Conservation (phyloP, 148 eudicot genomes). For the Nepenthes mirabilis region DNA sequence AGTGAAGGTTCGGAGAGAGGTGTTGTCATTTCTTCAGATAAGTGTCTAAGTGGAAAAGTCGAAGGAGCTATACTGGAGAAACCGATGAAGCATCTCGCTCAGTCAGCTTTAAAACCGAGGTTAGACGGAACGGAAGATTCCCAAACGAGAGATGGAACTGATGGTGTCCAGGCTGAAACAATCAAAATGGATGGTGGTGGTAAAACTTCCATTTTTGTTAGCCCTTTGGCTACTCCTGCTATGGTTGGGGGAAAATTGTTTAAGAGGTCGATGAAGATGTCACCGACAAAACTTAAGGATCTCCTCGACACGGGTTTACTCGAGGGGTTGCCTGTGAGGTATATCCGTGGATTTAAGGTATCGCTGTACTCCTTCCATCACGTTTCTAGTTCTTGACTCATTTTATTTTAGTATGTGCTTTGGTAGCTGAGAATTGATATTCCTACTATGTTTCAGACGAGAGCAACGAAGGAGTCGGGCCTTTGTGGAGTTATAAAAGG, state of each 20-base stretch:
- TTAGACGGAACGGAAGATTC: constrained; percentile 1
- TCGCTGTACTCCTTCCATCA: not conserved
- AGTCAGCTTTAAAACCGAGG: constrained; percentile 11
- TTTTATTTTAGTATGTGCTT: not conserved
- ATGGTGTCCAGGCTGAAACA: not conserved
- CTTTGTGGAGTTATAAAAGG: constrained; percentile 51
- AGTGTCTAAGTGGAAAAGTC: not conserved
- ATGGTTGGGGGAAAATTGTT: constrained; percentile 1
- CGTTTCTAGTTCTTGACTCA: not conserved
- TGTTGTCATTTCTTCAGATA: not conserved
- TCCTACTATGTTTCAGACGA: constrained; percentile 11
- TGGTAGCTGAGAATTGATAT: not conserved
- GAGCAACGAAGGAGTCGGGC: constrained; percentile 16
- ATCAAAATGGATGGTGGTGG: constrained; percentile 1
- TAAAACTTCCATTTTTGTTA: not conserved
- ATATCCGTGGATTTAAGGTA: constrained; percentile 57
- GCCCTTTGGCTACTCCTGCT: not conserved
- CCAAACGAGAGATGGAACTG: constrained; percentile 1
- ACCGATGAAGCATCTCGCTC: constrained; percentile 17
- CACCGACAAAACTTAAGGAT: constrained; percentile 35
- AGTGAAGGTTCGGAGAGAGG: not conserved
- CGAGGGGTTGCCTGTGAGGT: constrained; percentile 54
- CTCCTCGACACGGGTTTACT: constrained; percentile 54
- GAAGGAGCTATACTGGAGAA: constrained; percentile 3
- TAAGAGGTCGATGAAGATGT: constrained; percentile 17